These are phyloP conservation scores for Hansenula sp. DNA, from an alignment of 1,139 yeast genomes.

Conservation along the genomic window DNA sequence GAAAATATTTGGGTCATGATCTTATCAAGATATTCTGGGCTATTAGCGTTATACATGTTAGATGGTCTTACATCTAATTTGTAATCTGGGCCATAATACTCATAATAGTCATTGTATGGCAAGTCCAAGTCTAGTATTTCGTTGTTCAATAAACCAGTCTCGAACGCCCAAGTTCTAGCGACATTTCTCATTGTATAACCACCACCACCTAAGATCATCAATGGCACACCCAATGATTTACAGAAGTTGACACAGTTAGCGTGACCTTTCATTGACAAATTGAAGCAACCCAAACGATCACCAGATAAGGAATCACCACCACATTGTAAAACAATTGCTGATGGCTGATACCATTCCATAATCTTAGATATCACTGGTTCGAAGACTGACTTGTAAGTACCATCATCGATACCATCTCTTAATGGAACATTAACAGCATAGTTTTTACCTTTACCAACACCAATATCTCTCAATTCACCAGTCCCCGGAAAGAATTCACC, in stretches of 20 bases:
- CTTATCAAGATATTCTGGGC: slow-evolving; percentile 88
- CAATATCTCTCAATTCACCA: slow-evolving; percentile 84
- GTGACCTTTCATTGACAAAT: slow-evolving; percentile 88
- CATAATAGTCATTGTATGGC: slow-evolving; percentile 95
- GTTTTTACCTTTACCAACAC: slow-evolving; percentile 86
- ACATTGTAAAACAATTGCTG: slow-evolving; percentile 86
- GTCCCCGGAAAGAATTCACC: slow-evolving; percentile 98
- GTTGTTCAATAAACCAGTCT: slow-evolving; percentile 84
- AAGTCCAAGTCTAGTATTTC: slow-evolving; percentile 75
- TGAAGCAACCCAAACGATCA: slow-evolving; percentile 89
- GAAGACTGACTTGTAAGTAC: slow-evolving; percentile 78
- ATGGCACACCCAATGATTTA: slow-evolving; percentile 81
- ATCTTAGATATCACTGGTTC: slow-evolving; percentile 80
- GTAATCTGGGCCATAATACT: slow-evolving; percentile 96
- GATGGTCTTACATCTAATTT: slow-evolving; percentile 90
- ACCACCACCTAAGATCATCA: slow-evolving; percentile 95
- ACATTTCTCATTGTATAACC: slow-evolving; percentile 98
- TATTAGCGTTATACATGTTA: slow-evolving; percentile 94
- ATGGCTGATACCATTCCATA: slow-evolving; percentile 92
- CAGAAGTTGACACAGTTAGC: slow-evolving; percentile 93
- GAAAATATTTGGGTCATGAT: slow-evolving; percentile 72
- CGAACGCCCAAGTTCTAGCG: slow-evolving; percentile 94
- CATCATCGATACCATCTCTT: slow-evolving; percentile 91
- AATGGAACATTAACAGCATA: slow-evolving; percentile 86
- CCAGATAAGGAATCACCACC: slow-evolving; percentile 95